phyloP scores from a whole-genome alignment of 139 green algal genomes.

The Picochlorum sp. region DNA sequence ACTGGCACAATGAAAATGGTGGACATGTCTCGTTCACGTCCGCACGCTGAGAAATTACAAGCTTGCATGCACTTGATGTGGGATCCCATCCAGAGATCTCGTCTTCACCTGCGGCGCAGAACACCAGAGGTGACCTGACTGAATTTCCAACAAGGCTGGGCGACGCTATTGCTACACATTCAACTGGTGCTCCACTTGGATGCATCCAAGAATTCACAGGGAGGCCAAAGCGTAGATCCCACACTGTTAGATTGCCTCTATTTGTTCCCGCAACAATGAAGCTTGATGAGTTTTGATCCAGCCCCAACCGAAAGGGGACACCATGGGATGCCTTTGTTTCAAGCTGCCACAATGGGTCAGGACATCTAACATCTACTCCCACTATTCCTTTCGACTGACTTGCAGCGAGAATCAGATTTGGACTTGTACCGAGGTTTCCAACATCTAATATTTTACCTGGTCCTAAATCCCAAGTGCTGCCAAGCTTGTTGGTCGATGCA shows the following conservation, averaged over 20 bases:
- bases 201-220: slow-evolving; percentile 21
- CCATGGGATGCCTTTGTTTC: slow-evolving; percentile 27
- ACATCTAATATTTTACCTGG: background rate
- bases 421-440: background rate
- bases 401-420: background rate
- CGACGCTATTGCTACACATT: slow-evolving; percentile 38
- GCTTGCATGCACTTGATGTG: slow-evolving; percentile 28
- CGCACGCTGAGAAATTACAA: slow-evolving; percentile 17
- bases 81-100: slow-evolving; percentile 78
- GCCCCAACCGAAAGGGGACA: slow-evolving; percentile 30
- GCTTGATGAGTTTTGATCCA: background rate
- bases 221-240: slow-evolving; percentile 72
- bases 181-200: slow-evolving; percentile 17
- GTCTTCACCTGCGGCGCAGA: slow-evolving; percentile 47
- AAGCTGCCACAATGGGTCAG: slow-evolving; percentile 46
- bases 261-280: slow-evolving; percentile 61
- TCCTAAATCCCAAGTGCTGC: background rate
- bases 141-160: slow-evolving; percentile 25
- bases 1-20: slow-evolving; percentile 21
- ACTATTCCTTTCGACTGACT: slow-evolving; percentile 26
- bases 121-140: slow-evolving; percentile 47
- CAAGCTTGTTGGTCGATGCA: too few species aligned
- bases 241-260: slow-evolving; percentile 49
- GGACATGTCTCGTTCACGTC: slow-evolving; percentile 5
- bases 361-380: slow-evolving; percentile 57